Evolutionary conservation across 176 grass and related monocot genomes (phyloP).

Genomic region (Carex parvula): DNA sequence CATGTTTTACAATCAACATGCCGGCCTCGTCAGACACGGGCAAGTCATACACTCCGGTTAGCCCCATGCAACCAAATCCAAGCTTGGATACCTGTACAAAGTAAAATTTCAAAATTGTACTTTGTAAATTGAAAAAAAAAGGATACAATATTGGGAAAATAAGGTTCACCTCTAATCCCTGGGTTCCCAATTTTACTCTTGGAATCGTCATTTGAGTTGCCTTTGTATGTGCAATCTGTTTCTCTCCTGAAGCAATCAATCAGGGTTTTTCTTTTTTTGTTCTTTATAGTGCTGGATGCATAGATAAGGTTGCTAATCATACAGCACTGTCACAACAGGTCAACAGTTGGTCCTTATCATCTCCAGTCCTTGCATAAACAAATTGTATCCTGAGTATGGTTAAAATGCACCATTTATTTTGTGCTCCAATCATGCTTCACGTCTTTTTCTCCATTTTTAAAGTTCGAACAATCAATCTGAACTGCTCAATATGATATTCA

Average conservation of each 20-base stretch:
- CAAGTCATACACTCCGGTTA: conserved; percentile 46
- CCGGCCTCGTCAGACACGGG: conserved; percentile 49
- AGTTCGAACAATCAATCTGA: too few species aligned
- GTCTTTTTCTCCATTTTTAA: too few species aligned
- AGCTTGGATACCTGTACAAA: conserved; percentile 64
- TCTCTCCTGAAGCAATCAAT: background rate
- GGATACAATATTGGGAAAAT: background rate
- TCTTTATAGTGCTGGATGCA: background rate
- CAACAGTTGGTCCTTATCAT: background rate
- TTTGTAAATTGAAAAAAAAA: conserved; percentile 1
- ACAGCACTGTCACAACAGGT: background rate
- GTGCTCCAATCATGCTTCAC: too few species aligned
- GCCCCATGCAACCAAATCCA: conserved; percentile 73
- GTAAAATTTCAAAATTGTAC: background rate
- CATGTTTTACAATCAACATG: conserved; percentile 52
- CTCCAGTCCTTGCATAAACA: background rate
- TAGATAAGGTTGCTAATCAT: background rate
- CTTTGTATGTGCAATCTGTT: background rate
- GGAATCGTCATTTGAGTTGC: conserved; percentile 11
- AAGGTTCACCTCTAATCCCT: conserved; percentile 35
- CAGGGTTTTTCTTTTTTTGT: background rate
- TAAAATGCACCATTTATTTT: too few species aligned
- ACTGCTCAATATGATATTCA: too few species aligned
- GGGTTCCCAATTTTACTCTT: conserved; percentile 31
- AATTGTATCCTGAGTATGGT: background rate